Percentiles rank a stretch among this genome's conserved stretches.
Evolutionary conservation across 495 filamentous ascomycete genomes (phyloP).

Genomic region (Aspergillus diversus): DNA sequence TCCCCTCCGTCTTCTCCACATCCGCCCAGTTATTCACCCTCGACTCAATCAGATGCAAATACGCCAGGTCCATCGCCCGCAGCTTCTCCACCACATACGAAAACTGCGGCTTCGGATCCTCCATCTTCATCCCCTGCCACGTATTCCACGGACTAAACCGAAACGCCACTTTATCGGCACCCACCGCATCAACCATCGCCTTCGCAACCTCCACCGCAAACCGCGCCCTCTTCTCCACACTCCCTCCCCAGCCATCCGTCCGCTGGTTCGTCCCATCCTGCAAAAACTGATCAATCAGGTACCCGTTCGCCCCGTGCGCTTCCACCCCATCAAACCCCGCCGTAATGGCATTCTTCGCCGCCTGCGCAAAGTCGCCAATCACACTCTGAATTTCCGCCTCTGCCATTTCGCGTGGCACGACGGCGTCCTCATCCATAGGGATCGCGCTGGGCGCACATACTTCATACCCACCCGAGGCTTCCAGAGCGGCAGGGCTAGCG

Average conservation of each 20-base stretch:
- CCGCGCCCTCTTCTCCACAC: conserved; percentile 67
- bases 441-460: conserved; percentile 48
- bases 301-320: conserved; percentile 75
- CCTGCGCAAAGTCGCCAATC: conserved; percentile 59
- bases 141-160: conserved; percentile 65
- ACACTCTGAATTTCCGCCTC: conserved; percentile 58
- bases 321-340: conserved; percentile 81
- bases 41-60: conserved; percentile 66
- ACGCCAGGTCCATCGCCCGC: conserved; percentile 62
- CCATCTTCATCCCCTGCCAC: conserved; percentile 73
- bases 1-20: conserved; percentile 42
- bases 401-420: conserved; percentile 53
- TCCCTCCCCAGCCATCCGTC: conserved; percentile 69
- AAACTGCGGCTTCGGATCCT: conserved; percentile 66
- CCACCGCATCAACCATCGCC: conserved; percentile 66
- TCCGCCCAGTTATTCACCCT: conserved; percentile 46
- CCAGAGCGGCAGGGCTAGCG: conserved; percentile 43
- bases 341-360: conserved; percentile 64
- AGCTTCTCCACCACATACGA: conserved; percentile 56
- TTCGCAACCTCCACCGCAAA: conserved; percentile 67
- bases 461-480: conserved; percentile 25
- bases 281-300: conserved; percentile 74
- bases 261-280: conserved; percentile 65
- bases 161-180: conserved; percentile 63
- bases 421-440: conserved; percentile 15